Evolutionary conservation across 129 eudicot species (phyloP).

Genomic region (Apium graveolens): DNA sequence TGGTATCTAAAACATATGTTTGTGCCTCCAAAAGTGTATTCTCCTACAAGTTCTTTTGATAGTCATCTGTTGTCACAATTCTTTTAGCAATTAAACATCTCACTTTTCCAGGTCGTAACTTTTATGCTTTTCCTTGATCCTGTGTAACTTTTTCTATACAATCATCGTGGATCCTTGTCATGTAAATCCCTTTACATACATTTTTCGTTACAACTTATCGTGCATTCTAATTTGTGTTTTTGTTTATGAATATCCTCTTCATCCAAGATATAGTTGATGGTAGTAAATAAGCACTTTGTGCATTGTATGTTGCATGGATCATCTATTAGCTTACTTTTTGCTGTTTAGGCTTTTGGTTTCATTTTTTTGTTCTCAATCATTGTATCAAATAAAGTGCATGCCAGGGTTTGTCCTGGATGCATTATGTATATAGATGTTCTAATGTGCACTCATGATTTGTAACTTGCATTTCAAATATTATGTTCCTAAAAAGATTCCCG

Average conservation of each 20-base stretch:
- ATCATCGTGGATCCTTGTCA: not conserved
- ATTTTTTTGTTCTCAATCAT: too few relatives aligned
- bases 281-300: not conserved
- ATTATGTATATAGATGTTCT: too few relatives aligned
- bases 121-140: not conserved
- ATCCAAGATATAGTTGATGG: not conserved
- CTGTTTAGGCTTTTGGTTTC: not conserved
- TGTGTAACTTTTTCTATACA: not conserved
- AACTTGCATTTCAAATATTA: not conserved
- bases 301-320: not conserved
- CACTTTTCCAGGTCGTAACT: not conserved
- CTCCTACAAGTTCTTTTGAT: not conserved
- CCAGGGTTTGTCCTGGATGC: too few relatives aligned
- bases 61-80: not conserved
- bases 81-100: not conserved
- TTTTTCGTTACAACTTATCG: not conserved
- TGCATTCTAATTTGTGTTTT: not conserved
- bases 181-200: not conserved
- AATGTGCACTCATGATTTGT: not conserved
- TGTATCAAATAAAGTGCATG: too few relatives aligned
- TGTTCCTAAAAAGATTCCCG: too few relatives aligned
- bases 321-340: too few relatives aligned
- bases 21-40: not conserved
- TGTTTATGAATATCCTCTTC: not conserved
- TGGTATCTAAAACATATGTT: not conserved